phyloP scores from a whole-genome alignment of 164 flowering plant species.

The Piper longum region DNA sequence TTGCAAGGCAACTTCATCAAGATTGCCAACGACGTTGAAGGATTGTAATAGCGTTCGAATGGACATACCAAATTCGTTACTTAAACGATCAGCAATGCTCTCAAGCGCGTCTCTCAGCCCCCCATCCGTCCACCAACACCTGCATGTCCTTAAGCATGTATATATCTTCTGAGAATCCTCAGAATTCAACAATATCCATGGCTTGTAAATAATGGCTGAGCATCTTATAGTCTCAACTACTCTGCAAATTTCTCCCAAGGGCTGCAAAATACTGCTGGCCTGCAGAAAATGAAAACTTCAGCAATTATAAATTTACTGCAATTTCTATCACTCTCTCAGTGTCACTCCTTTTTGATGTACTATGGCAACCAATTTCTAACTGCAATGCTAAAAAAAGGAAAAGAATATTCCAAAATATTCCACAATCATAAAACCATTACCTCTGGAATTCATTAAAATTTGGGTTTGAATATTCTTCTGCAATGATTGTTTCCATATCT shows the following conservation, averaged over 20 bases:
- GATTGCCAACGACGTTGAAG: slow-evolving; percentile 27
- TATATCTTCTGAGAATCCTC: slow-evolving; percentile 16
- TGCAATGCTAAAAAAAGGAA: not conserved
- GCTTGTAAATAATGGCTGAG: slow-evolving; percentile 52
- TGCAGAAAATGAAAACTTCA: slow-evolving; percentile 13
- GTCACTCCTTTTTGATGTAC: too few relatives aligned
- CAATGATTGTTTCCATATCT: slow-evolving; percentile 50
- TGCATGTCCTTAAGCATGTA: slow-evolving; percentile 43
- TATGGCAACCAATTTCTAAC: not conserved
- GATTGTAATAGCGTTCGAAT: slow-evolving; percentile 32
- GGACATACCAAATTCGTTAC: slow-evolving; percentile 16
- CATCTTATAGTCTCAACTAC: slow-evolving; percentile 42
- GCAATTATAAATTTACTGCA: not conserved
- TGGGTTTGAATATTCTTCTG: slow-evolving; percentile 28
- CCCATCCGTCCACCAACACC: slow-evolving; percentile 45
- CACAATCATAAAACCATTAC: slow-evolving; percentile 14
- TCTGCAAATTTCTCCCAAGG: slow-evolving; percentile 69
- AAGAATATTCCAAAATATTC: not conserved
- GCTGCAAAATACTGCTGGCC: slow-evolving; percentile 50
- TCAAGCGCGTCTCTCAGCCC: slow-evolving; percentile 59
- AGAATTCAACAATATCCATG: slow-evolving; percentile 43
- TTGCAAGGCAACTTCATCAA: slow-evolving; percentile 33
- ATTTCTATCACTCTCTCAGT: too few relatives aligned
- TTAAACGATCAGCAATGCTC: slow-evolving; percentile 15
- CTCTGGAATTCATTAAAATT: slow-evolving; percentile 42